Evolutionary conservation across 345 rosid species (phyloP), one percentile per base, ranked within the genome.

Genomic region (Acer negundo): DNA sequence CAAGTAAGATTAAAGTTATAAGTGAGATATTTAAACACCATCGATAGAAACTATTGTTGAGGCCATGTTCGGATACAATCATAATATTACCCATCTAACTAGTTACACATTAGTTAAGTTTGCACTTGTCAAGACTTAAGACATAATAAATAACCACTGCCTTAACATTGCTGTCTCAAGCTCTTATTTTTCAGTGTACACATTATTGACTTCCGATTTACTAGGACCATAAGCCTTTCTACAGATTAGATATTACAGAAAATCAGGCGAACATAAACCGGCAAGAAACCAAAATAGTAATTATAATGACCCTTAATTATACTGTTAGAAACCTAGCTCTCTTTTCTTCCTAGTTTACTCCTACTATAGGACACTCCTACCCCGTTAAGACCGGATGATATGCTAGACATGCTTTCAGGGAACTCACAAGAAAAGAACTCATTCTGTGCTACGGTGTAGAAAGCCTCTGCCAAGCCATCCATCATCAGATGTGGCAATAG

Each of bases 351-450:
- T 49, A 74, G 58, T 67, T 62, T 63, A 19, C 83, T n/a, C n/a
- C n/a, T n/a, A n/a, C n/a, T n/a, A n/a, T n/a, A n/a, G n/a, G 86
- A 84, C 65, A 53, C 24, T 23, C 74, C 84, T 0, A 85, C 73
- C 56, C 59, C 68, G 13, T 12, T 55, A 66, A 90, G 82, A 15
- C 86, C 70, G 12, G 86, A 69, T 0, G 89, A 87, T 3, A 91
- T 78, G 70, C 90, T 85, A 6, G 89, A 78, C 90, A 88, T 87
- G 67, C 85, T 86, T 71, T 78, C 86, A 0, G 96, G 93, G 17
- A 88, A 83, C 78, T 88, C 85, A 0, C 85, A 67, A 82, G 87
- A 90, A 67, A 76, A 91, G 78, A 89, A 88, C 75, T 88, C 92
- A 7, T 66, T 77, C 63, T 86, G 89, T 6, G 82, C 84, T 20